Base-by-base conservation (phyloP, 2,329 filamentous ascomycete genomes). In the Xylariomycetidae sp. region DNA sequence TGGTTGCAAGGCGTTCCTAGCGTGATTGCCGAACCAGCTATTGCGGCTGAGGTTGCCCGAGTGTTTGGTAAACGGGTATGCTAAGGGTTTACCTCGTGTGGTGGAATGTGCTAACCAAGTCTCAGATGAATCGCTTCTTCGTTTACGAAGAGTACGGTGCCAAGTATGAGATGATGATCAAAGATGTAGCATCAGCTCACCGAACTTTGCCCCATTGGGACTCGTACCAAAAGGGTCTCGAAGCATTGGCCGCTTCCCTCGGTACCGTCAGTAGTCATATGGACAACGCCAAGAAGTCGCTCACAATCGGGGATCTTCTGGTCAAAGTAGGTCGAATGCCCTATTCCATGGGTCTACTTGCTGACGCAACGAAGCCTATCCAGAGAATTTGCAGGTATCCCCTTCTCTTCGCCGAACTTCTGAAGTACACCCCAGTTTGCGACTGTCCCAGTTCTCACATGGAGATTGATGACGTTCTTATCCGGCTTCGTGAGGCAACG, bases 341-440 rank as follows among this genome's bases (percentile, higher is more conserved):
- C 13, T 20, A 19, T n/a, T 23, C 4, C 12, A 31, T 29, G 20
- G 31, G 18, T 20, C 30, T n/a, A 19, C n/a, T 25, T 15, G 25
- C 42, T 42, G 46, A 35, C 33, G 20, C 12, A 10, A 24, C 24
- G 13, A 34, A 94, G 85, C 92, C 90, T 0, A 89, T 95, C 14
- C 90, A 98, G 60, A 76, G 90, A 35, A 75, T 95, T 15, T 94
- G 87, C 65, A 87, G 84, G 61, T 96, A 96, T 53, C 87, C 87
- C 9, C 67, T 98, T 4, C 67, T 96, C 2, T 89, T 96, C 50
- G 72, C 79, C 5, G 87, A 95, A 50, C 68, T 98, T 7, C 70
- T 89, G 39, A 89, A 83, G 50, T 74, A 82, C 45, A 95, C 89
- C 0, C 85, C 87, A 2, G 84, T 86, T 2, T 79, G 75, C 35